Evolutionary conservation across 176 grass and related monocot species (phyloP).

Genomic region (Stipa capillata): DNA sequence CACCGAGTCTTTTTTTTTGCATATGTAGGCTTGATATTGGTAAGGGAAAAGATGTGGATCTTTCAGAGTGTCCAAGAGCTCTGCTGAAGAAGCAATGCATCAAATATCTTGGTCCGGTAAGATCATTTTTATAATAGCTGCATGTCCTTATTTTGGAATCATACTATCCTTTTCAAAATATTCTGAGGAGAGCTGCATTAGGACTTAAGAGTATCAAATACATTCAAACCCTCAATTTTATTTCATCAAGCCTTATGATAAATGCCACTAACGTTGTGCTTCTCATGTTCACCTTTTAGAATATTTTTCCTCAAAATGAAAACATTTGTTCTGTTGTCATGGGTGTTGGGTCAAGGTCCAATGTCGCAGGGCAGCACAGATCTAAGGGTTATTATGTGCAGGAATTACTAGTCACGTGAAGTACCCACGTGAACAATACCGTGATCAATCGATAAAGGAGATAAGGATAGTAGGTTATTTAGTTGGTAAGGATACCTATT

Average conservation of each 20-base stretch:
- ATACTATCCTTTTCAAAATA: neutral
- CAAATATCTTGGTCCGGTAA: conserved; percentile 93
- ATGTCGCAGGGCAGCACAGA: neutral
- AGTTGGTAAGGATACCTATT: neutral
- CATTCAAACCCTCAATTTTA: neutral
- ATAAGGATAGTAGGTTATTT: neutral
- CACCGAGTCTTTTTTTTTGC: neutral
- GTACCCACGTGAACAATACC: no score
- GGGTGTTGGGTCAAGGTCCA: neutral
- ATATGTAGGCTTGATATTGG: conserved; percentile 82
- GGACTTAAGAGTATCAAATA: neutral
- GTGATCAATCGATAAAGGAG: neutral
- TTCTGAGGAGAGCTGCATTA: neutral
- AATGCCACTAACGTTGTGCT: neutral
- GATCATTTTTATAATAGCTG: neutral
- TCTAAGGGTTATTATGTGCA: neutral
- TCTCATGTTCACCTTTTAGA: neutral
- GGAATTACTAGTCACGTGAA: neutral
- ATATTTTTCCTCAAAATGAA: neutral
- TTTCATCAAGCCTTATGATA: neutral
- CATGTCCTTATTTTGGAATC: neutral
- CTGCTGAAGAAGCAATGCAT: conserved; percentile 70
- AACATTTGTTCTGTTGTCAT: neutral
- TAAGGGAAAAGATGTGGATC: conserved; percentile 73
- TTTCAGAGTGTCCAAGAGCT: conserved; percentile 60